Percentiles rank a stretch among this genome's conserved stretches.
These are phyloP conservation scores for Scheffersomyces quercinus DNA, from an alignment of 1,139 yeast genomes.

Conservation along the genomic window DNA sequence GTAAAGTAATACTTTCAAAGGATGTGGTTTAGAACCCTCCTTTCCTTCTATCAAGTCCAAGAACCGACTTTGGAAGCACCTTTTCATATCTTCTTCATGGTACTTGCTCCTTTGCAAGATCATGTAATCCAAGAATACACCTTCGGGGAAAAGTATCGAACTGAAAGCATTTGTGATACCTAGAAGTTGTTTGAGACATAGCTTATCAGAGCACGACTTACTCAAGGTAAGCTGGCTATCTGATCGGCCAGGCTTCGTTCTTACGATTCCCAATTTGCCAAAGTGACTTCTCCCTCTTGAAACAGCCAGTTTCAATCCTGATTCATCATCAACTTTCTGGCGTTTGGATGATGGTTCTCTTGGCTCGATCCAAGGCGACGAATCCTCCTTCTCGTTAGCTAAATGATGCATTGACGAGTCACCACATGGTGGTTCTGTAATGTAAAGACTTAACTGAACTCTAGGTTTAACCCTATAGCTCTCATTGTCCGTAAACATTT, in stretches of 20 bases:
- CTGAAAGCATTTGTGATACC: slow-evolving; percentile 61
- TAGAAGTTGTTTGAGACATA: slow-evolving; percentile 61
- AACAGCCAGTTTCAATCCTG: not conserved
- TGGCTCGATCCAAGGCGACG: slow-evolving; percentile 12
- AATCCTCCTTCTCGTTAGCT: slow-evolving; percentile 9
- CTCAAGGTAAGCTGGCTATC: slow-evolving; percentile 73
- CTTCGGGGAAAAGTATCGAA: slow-evolving; percentile 38
- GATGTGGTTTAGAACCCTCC: too few relatives aligned
- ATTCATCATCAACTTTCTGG: not conserved
- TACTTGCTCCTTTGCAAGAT: slow-evolving; percentile 48
- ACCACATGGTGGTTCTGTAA: slow-evolving; percentile 91
- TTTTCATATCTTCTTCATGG: slow-evolving; percentile 34
- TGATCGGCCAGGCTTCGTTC: slow-evolving; percentile 89
- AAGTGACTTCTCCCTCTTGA: slow-evolving; percentile 69
- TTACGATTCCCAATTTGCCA: slow-evolving; percentile 57
- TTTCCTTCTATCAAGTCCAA: slow-evolving; percentile 1
- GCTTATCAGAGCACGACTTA: slow-evolving; percentile 87
- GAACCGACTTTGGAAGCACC: slow-evolving; percentile 53
- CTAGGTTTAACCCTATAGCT: slow-evolving; percentile 30
- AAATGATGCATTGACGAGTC: slow-evolving; percentile 66
- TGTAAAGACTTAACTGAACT: slow-evolving; percentile 55
- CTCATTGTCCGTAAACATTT: slow-evolving; percentile 9
- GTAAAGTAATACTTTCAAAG: slow-evolving; percentile 22
- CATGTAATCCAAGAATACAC: slow-evolving; percentile 52
- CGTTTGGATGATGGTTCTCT: slow-evolving; percentile 1